phyloP scores from a whole-genome alignment of 164 flowering plant species.

The Brasenia schreberi region DNA sequence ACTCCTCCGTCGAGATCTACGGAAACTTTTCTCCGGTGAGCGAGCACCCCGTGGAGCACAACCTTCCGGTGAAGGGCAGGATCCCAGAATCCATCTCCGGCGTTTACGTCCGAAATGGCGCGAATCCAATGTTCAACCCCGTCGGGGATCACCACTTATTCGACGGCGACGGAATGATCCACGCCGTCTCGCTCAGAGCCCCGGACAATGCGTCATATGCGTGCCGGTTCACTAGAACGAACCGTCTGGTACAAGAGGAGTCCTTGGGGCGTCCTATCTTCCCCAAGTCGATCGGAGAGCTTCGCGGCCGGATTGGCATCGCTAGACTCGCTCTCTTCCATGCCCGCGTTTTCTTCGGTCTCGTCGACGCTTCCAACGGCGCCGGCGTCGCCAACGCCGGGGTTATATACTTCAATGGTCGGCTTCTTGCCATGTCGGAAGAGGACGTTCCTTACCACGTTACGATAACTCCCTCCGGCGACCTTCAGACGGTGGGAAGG shows the following conservation, averaged over 20 bases:
- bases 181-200: slow-evolving; percentile 35
- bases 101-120: slow-evolving; percentile 77
- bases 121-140: slow-evolving; percentile 70
- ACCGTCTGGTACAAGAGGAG: slow-evolving; percentile 52
- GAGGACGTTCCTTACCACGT: slow-evolving; percentile 46
- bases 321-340: slow-evolving; percentile 64
- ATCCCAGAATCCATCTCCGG: slow-evolving; percentile 62
- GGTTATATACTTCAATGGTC: slow-evolving; percentile 60
- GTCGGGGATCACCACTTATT: slow-evolving; percentile 78
- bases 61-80: slow-evolving; percentile 36
- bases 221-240: slow-evolving; percentile 69
- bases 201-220: slow-evolving; percentile 51
- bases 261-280: slow-evolving; percentile 56
- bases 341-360: slow-evolving; percentile 46
- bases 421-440: slow-evolving; percentile 79
- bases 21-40: slow-evolving; percentile 84
- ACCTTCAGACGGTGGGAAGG: slow-evolving; percentile 56
- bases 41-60: slow-evolving; percentile 40
- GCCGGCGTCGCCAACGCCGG: slow-evolving; percentile 91
- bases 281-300: slow-evolving; percentile 89
- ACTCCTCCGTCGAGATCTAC: slow-evolving; percentile 59
- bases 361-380: slow-evolving; percentile 51
- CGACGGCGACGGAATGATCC: slow-evolving; percentile 95
- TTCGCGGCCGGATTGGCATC: slow-evolving; percentile 81
- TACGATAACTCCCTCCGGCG: slow-evolving; percentile 37